Evolutionary conservation across 2,329 filamentous ascomycete species (phyloP).

Genomic region (Fusarium verrucosum): DNA sequence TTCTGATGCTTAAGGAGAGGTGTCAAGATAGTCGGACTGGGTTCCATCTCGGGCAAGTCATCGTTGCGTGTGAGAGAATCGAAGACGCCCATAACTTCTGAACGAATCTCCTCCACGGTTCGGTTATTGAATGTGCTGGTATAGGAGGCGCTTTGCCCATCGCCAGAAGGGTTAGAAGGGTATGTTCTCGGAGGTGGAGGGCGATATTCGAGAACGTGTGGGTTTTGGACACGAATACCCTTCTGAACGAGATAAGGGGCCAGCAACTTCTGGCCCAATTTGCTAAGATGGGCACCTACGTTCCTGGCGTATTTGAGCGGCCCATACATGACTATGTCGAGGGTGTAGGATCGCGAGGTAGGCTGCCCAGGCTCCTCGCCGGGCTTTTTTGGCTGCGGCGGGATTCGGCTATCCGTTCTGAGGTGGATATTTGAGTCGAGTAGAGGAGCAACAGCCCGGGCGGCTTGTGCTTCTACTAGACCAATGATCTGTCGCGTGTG

Average conservation of each 20-base stretch:
- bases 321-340: conserved; percentile 83
- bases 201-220: conserved; percentile 67
- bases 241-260: conserved; percentile 72
- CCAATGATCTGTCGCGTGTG: conserved; percentile 77
- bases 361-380: conserved; percentile 72
- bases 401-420: conserved; percentile 77
- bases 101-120: conserved; percentile 85
- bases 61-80: conserved; percentile 82
- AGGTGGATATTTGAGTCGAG: conserved; percentile 74
- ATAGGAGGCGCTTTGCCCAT: conserved; percentile 40
- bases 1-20: conserved; percentile 85
- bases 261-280: conserved; percentile 72
- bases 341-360: conserved; percentile 67
- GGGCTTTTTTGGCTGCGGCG: conserved; percentile 68
- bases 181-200: conserved; percentile 52
- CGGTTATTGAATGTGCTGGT: conserved; percentile 56
- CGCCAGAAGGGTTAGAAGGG: conserved; percentile 33
- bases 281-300: conserved; percentile 73
- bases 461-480: conserved; percentile 73
- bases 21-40: conserved; percentile 69
- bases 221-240: conserved; percentile 79
- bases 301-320: conserved; percentile 70
- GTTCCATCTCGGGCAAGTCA: conserved; percentile 77
- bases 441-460: conserved; percentile 74
- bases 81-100: conserved; percentile 87